These are phyloP conservation scores for Haematococcus lacustris DNA, from an alignment of 139 green algal species.

Conservation along the genomic window DNA sequence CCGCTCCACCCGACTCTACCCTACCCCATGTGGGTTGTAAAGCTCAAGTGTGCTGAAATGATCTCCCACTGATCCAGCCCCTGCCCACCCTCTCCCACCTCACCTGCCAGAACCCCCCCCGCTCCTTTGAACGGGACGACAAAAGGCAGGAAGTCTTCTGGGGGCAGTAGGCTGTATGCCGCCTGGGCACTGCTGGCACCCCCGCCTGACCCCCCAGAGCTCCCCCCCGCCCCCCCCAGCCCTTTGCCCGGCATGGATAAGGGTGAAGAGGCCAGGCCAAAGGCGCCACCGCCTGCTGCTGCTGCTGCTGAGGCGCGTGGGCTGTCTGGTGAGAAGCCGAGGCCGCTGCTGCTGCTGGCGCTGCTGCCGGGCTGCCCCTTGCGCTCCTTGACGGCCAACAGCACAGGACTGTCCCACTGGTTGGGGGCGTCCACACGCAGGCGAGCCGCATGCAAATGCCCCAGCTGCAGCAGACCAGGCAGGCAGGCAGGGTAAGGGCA, in stretches of 20 bases:
- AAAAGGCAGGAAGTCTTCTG: constrained; percentile 75
- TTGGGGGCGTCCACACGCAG: constrained; percentile 46
- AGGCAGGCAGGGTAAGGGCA: not conserved
- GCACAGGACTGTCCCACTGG: constrained; percentile 56
- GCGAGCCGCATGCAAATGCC: constrained; percentile 53
- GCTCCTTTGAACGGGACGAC: constrained; percentile 75
- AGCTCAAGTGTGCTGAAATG: not conserved
- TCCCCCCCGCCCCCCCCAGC: no score
- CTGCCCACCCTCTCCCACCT: constrained; percentile 14
- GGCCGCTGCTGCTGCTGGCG: no score
- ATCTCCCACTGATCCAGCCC: constrained; percentile 23
- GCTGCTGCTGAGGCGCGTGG: no score
- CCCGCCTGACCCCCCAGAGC: not conserved
- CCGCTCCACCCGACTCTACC: no score
- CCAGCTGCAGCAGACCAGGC: constrained; percentile 24
- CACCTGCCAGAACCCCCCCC: constrained; percentile 11
- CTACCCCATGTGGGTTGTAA: no score
- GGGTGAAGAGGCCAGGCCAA: no score
- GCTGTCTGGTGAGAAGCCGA: no score
- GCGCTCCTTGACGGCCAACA: constrained; percentile 39
- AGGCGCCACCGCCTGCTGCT: no score
- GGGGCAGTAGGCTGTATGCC: constrained; percentile 57
- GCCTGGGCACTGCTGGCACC: not conserved
- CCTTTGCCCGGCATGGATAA: no score
- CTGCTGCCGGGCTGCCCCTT: not conserved